Base-by-base conservation (phyloP, 164 flowering plant genomes). In the Amborella trichopoda region DNA sequence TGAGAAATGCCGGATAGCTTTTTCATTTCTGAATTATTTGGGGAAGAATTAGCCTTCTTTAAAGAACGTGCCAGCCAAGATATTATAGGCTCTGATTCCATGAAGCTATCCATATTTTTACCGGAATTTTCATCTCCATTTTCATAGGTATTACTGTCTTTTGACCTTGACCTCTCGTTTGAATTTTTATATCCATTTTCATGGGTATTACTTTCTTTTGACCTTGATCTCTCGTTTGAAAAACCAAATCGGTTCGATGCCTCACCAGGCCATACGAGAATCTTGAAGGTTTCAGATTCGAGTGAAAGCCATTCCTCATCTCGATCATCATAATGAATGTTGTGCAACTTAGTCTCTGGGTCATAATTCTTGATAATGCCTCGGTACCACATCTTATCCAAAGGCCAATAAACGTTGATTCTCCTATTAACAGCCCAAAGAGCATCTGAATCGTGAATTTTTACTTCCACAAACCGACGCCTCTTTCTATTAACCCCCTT, bases 231-330 rank as follows among this genome's bases (percentile, higher is more conserved):
- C 46, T 52, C 70, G 16, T n/a, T n/a, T n/a, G n/a, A n/a, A n/a
- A 49, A 47, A 28, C 30, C 56, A 43, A 46, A 16, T 49, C 57
- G 80, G 22, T 68, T 67, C 56, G 88, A 87, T 60, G 74, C 77
- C 73, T 91, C 99, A 67, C 73, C 61, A 9, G 82, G 89, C 2
- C 78, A 66, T 27, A 93, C 64, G 68, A 93, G 61, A 33, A 93
- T 89, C 64, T 88, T 83, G 49, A 93, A 83, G 54, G 81, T 75
- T 66, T 93, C 99, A 46, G 66, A 63, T 49, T 67, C 68, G 37
- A 93, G 84, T 59, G 76, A 46, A 39, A 93, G 74, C 96, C 95
- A 88, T 64, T 93, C 96, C 53, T 88, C 95, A 56, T 93, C 99
- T 23, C 94, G 73, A 43, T 88, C 96, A 69, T 93, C 99, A 68